Conservation (phyloP, 768 basidiomycete genomes). For the Coprinellus aureogranulatus region DNA sequence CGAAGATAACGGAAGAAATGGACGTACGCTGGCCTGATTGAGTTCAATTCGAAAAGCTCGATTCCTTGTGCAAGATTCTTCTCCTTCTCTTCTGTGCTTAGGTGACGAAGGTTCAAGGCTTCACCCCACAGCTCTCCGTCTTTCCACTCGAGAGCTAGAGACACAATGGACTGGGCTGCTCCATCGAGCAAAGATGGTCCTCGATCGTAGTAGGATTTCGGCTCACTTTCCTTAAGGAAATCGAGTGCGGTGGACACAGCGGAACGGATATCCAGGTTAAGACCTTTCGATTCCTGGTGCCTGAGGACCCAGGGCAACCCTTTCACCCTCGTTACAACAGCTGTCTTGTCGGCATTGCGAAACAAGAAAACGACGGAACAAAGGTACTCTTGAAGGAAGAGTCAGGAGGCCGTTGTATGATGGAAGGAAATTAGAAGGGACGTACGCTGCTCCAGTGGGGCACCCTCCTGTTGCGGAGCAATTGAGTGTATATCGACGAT, state of each 20-base stretch:
- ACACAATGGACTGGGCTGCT: too few species aligned
- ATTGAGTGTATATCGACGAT: background rate
- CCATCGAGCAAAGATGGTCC: too few species aligned
- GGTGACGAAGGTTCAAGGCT: too few species aligned
- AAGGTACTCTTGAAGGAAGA: constrained; percentile 10
- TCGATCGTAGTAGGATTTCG: background rate
- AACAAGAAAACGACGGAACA: constrained; percentile 32
- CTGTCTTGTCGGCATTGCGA: constrained; percentile 18
- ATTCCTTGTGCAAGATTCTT: too few species aligned
- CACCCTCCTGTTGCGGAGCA: constrained; percentile 19
- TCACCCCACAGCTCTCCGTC: too few species aligned
- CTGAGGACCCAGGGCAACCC: constrained; percentile 20
- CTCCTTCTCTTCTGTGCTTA: too few species aligned
- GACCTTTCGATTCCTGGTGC: constrained; percentile 16
- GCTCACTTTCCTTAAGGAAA: background rate
- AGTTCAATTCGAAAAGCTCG: too few species aligned
- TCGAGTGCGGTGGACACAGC: constrained; percentile 16
- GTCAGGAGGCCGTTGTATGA: background rate
- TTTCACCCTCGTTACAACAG: constrained; percentile 16
- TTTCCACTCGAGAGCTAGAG: too few species aligned
- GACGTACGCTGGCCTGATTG: too few species aligned
- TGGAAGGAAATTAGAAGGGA: too few species aligned
- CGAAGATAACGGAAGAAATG: too few species aligned
- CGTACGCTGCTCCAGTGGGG: constrained; percentile 30
- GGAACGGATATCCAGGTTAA: constrained; percentile 12